Percentiles rank a stretch among this genome's conserved stretches.
Evolutionary conservation across 371 early-diverging fungal species (phyloP).

Genomic region (Gilbertella persicaria): DNA sequence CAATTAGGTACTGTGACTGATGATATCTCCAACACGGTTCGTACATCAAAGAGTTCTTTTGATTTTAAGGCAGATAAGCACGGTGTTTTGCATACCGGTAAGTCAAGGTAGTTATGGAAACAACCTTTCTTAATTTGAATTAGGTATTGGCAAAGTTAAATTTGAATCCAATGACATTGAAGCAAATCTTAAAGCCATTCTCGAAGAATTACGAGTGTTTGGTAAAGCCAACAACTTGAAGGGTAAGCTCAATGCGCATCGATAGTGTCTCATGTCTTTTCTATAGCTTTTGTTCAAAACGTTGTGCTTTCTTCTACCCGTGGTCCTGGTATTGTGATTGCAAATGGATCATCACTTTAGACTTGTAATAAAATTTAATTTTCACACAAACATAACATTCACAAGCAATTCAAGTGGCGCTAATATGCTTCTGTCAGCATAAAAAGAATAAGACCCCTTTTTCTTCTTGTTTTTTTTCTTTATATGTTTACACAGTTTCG

Average conservation of each 20-base stretch:
- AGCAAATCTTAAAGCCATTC: slow-evolving; percentile 58
- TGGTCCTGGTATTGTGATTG: slow-evolving; percentile 60
- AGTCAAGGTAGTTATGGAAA: no score
- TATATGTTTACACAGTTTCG: slow-evolving; percentile 58
- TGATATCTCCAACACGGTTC: slow-evolving; percentile 64
- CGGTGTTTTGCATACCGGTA: slow-evolving; percentile 74
- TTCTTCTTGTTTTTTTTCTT: slow-evolving; percentile 9
- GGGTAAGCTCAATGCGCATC: slow-evolving; percentile 29
- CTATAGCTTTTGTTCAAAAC: slow-evolving; percentile 59
- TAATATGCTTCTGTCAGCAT: background rate
- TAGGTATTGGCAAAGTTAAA: slow-evolving; percentile 54
- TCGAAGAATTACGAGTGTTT: slow-evolving; percentile 58
- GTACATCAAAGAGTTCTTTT: slow-evolving; percentile 65
- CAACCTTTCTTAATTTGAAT: no score
- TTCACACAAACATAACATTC: no score
- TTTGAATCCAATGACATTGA: slow-evolving; percentile 59
- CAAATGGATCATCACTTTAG: slow-evolving; percentile 30
- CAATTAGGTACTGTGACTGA: slow-evolving; percentile 77
- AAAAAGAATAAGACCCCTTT: background rate
- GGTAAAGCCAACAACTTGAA: slow-evolving; percentile 61
- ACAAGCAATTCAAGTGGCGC: background rate
- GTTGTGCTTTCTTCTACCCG: slow-evolving; percentile 62
- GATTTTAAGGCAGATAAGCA: slow-evolving; percentile 78
- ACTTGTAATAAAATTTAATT: background rate
- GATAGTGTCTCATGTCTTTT: background rate